Evolutionary conservation across 202 grass and related monocot genomes (phyloP), one percentile per base, ranked within the genome.

Genomic region (Setaria italica): DNA sequence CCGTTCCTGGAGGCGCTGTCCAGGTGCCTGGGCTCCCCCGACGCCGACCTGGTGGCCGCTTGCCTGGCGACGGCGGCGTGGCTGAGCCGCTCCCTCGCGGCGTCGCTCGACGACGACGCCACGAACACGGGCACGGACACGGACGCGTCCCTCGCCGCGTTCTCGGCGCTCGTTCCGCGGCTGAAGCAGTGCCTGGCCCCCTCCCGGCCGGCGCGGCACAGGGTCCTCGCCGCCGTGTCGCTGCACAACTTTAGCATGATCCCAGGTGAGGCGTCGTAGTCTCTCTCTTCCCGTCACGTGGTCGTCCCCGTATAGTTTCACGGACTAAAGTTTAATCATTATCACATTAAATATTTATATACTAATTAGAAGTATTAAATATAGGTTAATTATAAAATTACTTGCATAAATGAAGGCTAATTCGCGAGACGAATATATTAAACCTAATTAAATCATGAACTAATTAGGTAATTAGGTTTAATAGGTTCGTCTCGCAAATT

Each of bases 1-100:
- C 86, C 74, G 60, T 95, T 95, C 67, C 80, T 95, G 0, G 80
- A 86, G 30, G 76, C 90, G 73, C 80, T 95, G 20, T 90, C 88
- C 58, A 90, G 29, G 72, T 90, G 93, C 80, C 47, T 90, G 45
- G 41, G 9, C 69, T 90, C 90, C 33, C 6, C n/a, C 4, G 53
- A 90, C 58, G 41, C 21, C 47, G 76, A 43, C 42, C 72, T 92
- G 43, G 90, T 53, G 25, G 51, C 53, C n/a, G 62, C 88, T 16
- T 85, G 88, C 86, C 85, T 92, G 67, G 78, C 88, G 14, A 90
- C 83, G 37, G 83, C 76, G 10, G 86, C 33, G 45, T 92, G 93
- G 90, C 88, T 92, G 72, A 90, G 88, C 90, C 80, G 45, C 5
- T 80, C 85, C 30, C 80, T 95, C 35, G 65, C 39, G 30, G 72